Conservation (phyloP, 2,329 filamentous ascomycete species). For the Cyclaneusma minus region DNA sequence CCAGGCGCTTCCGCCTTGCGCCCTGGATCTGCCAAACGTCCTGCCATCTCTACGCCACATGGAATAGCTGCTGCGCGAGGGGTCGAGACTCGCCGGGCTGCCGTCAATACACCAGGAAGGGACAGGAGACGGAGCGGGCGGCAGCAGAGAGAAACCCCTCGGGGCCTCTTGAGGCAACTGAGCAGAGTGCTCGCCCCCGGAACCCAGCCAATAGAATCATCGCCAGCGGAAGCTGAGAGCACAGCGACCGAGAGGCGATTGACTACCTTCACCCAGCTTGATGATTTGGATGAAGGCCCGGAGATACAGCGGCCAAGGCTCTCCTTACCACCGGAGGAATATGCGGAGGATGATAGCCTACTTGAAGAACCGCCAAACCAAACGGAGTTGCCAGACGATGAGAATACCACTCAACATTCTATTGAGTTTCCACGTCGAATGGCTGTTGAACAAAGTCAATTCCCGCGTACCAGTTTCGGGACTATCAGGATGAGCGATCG, state of each 20-base stretch:
- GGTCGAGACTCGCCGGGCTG: slow-evolving; percentile 41
- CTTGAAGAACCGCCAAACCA: slow-evolving; percentile 36
- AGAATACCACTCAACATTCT: slow-evolving; percentile 41
- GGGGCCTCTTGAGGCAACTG: slow-evolving; percentile 36
- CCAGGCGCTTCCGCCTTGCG: slow-evolving; percentile 8
- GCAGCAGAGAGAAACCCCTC: slow-evolving; percentile 38
- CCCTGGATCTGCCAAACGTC: slow-evolving; percentile 12
- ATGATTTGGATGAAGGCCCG: slow-evolving; percentile 26
- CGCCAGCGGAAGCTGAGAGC: not conserved
- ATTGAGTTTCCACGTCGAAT: slow-evolving; percentile 43
- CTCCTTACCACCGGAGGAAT: slow-evolving; percentile 35
- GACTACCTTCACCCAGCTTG: not conserved
- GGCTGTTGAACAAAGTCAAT: slow-evolving; percentile 28
- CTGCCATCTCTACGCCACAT: slow-evolving; percentile 33
- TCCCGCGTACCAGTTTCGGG: slow-evolving; percentile 29
- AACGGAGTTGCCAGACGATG: slow-evolving; percentile 35
- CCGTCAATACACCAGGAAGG: slow-evolving; percentile 43
- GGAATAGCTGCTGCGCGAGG: slow-evolving; percentile 42
- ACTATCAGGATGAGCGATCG: slow-evolving; percentile 38
- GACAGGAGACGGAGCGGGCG: slow-evolving; percentile 40
- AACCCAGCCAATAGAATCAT: not conserved
- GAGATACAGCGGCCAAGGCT: slow-evolving; percentile 35
- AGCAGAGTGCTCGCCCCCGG: slow-evolving; percentile 34
- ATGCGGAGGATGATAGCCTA: slow-evolving; percentile 22
- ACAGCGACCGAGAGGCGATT: not conserved